Conservation (phyloP, 2,329 filamentous ascomycete genomes). For the Neonectria hederae region DNA sequence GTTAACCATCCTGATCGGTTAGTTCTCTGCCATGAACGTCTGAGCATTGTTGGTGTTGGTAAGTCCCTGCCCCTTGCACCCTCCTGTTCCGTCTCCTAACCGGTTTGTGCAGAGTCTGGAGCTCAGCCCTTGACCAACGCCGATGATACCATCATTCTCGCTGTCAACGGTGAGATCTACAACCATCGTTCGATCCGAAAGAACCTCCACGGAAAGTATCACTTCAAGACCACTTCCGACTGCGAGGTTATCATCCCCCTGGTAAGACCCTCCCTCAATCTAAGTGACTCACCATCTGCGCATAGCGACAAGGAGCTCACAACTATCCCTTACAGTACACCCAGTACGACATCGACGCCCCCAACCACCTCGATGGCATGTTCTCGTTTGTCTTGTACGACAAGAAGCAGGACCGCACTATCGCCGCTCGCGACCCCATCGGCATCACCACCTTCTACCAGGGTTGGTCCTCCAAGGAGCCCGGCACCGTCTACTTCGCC, state of each 20-base stretch:
- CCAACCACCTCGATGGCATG: constrained; percentile 97
- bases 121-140: constrained; percentile 95
- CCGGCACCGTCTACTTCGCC: constrained; percentile 90
- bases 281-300: background rate
- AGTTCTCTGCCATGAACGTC: constrained; percentile 96
- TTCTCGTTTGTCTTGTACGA: constrained; percentile 99
- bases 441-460: constrained; percentile 98
- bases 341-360: constrained; percentile 90
- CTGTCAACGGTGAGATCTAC: constrained; percentile 99
- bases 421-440: constrained; percentile 95
- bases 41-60: constrained; percentile 98
- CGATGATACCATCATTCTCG: constrained; percentile 86
- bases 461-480: constrained; percentile 85
- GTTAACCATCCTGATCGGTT: constrained; percentile 44
- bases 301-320: constrained; percentile 27
- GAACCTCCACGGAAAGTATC: constrained; percentile 81
- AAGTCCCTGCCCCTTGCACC: constrained; percentile 49
- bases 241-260: constrained; percentile 99
- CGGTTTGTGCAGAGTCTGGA: constrained; percentile 75
- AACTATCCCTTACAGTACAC: constrained; percentile 72
- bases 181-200: constrained; percentile 98
- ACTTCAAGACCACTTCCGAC: constrained; percentile 98
- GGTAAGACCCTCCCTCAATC: constrained; percentile 62
- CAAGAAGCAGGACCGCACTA: constrained; percentile 89
- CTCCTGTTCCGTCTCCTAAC: constrained; percentile 28